Evolutionary conservation across 192 early-diverging fungal species (phyloP), one percentile per base, ranked within the genome.

Genomic region (Coemansia sp.): DNA sequence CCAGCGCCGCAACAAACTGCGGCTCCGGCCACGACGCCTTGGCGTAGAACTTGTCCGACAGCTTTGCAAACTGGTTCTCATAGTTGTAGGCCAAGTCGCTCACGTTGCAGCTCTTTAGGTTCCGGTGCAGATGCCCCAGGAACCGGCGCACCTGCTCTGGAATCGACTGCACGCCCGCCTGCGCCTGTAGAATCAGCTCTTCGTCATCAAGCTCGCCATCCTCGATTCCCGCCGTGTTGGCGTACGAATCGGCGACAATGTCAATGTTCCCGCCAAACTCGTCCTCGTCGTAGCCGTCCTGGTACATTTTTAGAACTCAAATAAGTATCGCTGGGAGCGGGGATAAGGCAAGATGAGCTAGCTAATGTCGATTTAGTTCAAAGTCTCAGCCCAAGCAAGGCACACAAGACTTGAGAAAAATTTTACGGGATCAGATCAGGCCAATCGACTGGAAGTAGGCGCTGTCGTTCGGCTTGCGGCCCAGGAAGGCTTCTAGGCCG

Each of bases 21-120:
- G 89, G 83, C 50, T 89, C 85, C 18, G 94, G 94, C 94, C 94
- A 96, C 13, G 85, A 56, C 38, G 77, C 61, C 77, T 97, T 95
- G 20, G 78, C 67, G 64, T 86, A 97, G 76, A 82, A 94, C 78
- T 91, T 86, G 45, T 97, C 90, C 14, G 92, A 92, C 19, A 94
- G 77, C 49, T 85, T 84, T 66, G 86, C 86, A 80, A 93, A 97
- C 38, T 87, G 82, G 54, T 76, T 83, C 56, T 94, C 94, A 56
- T 94, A 97, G 60, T 88, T 85, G 41, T 80, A 77, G 50, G 88
- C 77, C 30, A 97, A 77, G 44, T 97, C 94, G 64, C 85, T 85
- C 21, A 84, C 82, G 50, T 85, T 89, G 71, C 83, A 83, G 64
- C 85, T 87, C 32, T 80, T 56, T 44, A 94, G 66, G 63, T 86